Evolutionary conservation across 805 yeast genomes (phyloP), one percentile per base, ranked within the genome.

Genomic region (Candida montana): DNA sequence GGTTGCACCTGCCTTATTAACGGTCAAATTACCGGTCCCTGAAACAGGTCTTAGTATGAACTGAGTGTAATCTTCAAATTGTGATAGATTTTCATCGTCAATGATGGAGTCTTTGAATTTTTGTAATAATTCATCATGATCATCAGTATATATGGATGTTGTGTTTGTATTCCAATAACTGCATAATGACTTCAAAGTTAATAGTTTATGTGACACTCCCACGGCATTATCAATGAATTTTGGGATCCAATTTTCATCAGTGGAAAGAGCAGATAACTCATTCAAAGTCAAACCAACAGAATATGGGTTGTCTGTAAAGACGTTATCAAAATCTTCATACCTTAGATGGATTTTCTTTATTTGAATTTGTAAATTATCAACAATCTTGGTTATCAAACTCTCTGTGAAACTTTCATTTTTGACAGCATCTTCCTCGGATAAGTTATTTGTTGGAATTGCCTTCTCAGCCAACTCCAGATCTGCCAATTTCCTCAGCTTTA

Each of bases 361-460:
- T 2, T 95, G 85, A 11, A 93, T 75, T 61, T 93, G 99, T 40
- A 95, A 65, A 57, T 93, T 93, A 61, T 93, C 98, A 19, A 91
- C 83, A 49, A 93, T 82, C 59, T 95, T 95, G 2, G 96, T 84
- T 7, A 89, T 72, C 45, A 93, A 69, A 33, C 88, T 79, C 52
- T 89, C 96, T 11, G 95, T 81, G 61, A 93, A 93, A 31, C 88
- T 72, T 59, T 88, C 91, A 59, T 81, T 84, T 41, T 78, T 70
- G 9, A 71, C 71, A 21, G 68, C 53, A 34, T 64, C 70, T 20
- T 63, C 67, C 15, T 56, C 53, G 1, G 63, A 52, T 3, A 64
- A 61, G 18, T 59, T 61, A 24, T 59, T 49, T 11, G 63, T 53
- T 6, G 66, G 63, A 17, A 62, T 59, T 0, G 77, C 72, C 37